Conservation (phyloP, 2,329 filamentous ascomycete genomes). For the Alternaria sp. region DNA sequence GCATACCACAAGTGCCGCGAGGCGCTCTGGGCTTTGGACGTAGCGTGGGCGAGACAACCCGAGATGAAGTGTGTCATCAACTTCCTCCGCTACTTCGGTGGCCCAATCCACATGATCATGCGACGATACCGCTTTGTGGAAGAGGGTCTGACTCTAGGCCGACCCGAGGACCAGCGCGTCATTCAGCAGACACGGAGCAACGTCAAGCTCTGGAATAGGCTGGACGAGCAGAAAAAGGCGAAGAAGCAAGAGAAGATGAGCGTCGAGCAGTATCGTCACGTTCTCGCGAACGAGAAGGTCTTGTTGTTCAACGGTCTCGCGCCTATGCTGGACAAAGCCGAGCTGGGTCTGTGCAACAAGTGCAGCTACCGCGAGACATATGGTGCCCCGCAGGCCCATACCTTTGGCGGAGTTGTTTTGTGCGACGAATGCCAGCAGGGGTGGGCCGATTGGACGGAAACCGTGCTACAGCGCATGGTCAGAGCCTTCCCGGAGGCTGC, state of each 20-base stretch:
- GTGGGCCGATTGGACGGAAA: neutral
- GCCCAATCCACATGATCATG: conserved; percentile 10
- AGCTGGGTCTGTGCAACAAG: neutral
- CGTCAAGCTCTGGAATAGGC: conserved; percentile 1
- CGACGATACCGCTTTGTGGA: conserved; percentile 13
- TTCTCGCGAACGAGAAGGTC: neutral
- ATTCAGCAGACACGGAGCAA: neutral
- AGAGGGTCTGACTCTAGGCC: neutral
- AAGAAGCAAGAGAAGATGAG: neutral
- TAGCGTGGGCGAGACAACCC: neutral
- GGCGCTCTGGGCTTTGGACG: conserved; percentile 5
- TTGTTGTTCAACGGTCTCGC: neutral
- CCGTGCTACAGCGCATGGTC: conserved; percentile 3
- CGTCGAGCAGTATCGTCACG: neutral
- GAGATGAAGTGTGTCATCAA: conserved; percentile 8
- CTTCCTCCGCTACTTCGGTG: conserved; percentile 8
- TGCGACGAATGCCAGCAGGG: neutral
- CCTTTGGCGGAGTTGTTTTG: neutral
- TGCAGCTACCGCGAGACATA: neutral
- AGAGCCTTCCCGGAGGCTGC: neutral
- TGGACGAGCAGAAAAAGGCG: neutral
- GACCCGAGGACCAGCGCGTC: neutral
- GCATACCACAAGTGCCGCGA: conserved; percentile 15
- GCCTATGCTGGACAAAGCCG: neutral
- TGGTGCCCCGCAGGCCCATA: neutral